Evolutionary conservation across 2,329 filamentous ascomycete species (phyloP).

Genomic region (Aspergillus sp.): DNA sequence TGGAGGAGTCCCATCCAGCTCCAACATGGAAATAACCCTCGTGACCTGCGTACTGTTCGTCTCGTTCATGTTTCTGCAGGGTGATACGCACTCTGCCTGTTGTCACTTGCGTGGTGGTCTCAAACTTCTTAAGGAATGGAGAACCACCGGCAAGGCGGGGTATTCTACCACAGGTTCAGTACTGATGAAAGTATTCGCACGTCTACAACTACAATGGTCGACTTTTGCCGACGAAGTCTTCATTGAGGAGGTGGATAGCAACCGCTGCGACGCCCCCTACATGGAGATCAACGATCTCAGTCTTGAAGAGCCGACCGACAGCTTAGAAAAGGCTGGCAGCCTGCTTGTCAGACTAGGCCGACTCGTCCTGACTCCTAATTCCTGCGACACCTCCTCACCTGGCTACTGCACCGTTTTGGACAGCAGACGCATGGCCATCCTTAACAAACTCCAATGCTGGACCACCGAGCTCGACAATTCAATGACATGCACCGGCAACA

Average conservation of each 20-base stretch:
- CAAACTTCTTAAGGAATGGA: constrained; percentile 5
- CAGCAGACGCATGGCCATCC: background rate
- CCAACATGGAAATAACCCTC: constrained; percentile 18
- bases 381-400: background rate
- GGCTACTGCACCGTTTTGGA: background rate
- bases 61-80: constrained; percentile 20
- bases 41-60: constrained; percentile 21
- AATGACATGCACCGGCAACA: background rate
- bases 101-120: constrained; percentile 15
- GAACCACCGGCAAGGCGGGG: background rate
- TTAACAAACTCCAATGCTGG: background rate
- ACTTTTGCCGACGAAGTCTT: constrained; percentile 5
- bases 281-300: background rate
- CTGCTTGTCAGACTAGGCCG: background rate
- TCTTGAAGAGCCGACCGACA: background rate
- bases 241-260: background rate
- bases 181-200: constrained; percentile 13
- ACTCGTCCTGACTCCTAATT: background rate
- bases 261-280: background rate
- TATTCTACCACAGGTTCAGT: background rate
- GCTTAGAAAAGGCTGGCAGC: background rate
- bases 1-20: background rate
- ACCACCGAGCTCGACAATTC: background rate
- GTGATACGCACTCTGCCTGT: constrained; percentile 11
- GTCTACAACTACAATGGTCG: constrained; percentile 16